Evolutionary conservation across 2,329 filamentous ascomycete genomes (phyloP), one percentile per base, ranked within the genome.

Genomic region (Phyllosticta citriasiana): DNA sequence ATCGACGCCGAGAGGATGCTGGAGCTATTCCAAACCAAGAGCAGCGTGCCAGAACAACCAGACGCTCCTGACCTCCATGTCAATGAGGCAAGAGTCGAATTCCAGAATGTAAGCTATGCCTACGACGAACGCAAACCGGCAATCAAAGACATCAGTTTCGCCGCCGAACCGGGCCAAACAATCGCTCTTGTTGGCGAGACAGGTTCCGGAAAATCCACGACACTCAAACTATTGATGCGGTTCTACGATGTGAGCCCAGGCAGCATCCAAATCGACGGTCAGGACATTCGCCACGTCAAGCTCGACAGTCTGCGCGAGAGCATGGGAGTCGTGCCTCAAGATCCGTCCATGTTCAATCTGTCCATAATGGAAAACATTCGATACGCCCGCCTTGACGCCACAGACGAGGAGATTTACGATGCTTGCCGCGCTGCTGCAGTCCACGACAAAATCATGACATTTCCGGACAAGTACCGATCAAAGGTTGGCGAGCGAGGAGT

Each of bases 261-360:
- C 2, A 72, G 74, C 4, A 84, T 86, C 63, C 72, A 71, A 3
- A 81, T 86, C 47, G 83, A 86, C 63, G 82, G 80, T 0, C 80
- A 84, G 65, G 82, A 86, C 63, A 77, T 88, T 26, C 79, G 83
- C 24, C 76, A 82, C 26, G 78, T 88, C 1, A 84, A 80, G 0
- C 74, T 86, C 14, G 75, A 78, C 60, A 84, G 80, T 54, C 73
- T 88, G 2, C 79, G 85, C 9, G 78, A 82, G 22, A 75, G 77
- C 2, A 78, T 88, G 26, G 85, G 84, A 22, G 78, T 87, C 12
- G 85, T 88, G 0, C 85, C 85, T 2, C 83, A 89, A 70, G 82
- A 86, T 63, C 81, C 85, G 0, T 75, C 80, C 0, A 74, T 88
- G 8, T 88, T 88, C 74, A 85, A 88, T 67, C 78, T 80, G 33